phyloP scores from a whole-genome alignment of 441 rosid species.

The Melastoma candidum region DNA sequence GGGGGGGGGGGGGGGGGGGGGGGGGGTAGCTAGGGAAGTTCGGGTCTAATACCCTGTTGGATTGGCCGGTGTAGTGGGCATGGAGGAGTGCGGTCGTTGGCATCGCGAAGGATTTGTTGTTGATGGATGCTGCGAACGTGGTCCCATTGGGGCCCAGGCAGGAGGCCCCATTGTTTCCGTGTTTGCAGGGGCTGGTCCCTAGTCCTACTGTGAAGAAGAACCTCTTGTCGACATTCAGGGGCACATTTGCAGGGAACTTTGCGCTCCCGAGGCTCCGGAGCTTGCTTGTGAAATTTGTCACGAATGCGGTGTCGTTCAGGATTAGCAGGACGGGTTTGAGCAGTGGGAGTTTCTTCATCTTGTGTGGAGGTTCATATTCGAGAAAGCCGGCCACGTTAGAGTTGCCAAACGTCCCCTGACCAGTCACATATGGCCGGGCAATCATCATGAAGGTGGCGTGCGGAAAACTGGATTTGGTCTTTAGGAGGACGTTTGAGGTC shows the following conservation, averaged over 20 bases:
- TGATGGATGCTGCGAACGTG: slow-evolving; percentile 10
- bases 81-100: slow-evolving; percentile 14
- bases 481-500: slow-evolving; percentile 13
- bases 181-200: slow-evolving; percentile 8
- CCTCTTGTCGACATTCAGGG: slow-evolving; percentile 8
- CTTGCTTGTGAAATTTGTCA: slow-evolving; percentile 7
- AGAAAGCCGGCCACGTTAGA: slow-evolving; percentile 13
- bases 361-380: slow-evolving; percentile 8
- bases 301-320: slow-evolving; percentile 14
- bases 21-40: slow-evolving; percentile 11
- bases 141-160: slow-evolving; percentile 15
- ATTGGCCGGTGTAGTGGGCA: slow-evolving; percentile 8
- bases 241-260: slow-evolving; percentile 11
- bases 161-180: slow-evolving; percentile 3
- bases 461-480: slow-evolving; percentile 11
- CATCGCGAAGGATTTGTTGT: slow-evolving; percentile 12
- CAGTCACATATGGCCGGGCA: slow-evolving; percentile 13
- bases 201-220: slow-evolving; percentile 14
- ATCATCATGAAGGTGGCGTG: slow-evolving; percentile 13
- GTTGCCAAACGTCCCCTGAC: slow-evolving; percentile 14
- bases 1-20: too few relatives aligned
- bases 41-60: slow-evolving; percentile 6
- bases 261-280: slow-evolving; percentile 12
- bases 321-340: slow-evolving; percentile 7
- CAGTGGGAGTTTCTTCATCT: slow-evolving; percentile 7